Evolutionary conservation across 768 basidiomycete genomes (phyloP).

Genomic region (Rhodotorula taiwanensis): DNA sequence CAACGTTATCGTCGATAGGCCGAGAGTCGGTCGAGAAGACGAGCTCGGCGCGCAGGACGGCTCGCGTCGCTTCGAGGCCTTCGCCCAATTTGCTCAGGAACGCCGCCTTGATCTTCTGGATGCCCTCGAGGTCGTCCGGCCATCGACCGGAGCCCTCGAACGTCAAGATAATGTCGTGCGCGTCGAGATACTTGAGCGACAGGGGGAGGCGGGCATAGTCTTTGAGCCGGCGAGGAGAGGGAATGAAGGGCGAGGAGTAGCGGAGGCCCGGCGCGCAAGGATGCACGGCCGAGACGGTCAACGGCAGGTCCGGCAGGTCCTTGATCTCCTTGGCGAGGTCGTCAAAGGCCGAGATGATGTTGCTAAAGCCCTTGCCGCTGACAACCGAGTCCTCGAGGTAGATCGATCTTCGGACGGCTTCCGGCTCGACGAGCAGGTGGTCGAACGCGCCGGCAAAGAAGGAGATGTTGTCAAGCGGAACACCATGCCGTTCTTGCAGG

Average conservation of each 20-base stretch:
- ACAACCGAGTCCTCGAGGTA: constrained; percentile 44
- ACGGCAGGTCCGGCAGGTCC: constrained; percentile 62
- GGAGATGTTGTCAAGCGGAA: constrained; percentile 48
- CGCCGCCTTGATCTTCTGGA: constrained; percentile 89
- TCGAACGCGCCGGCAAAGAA: constrained; percentile 47
- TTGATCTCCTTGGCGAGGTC: constrained; percentile 67
- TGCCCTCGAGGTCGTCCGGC: constrained; percentile 88
- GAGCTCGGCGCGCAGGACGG: constrained; percentile 48
- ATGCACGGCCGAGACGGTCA: constrained; percentile 67
- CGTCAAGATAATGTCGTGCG: constrained; percentile 69
- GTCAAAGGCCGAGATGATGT: constrained; percentile 72
- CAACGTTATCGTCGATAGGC: constrained; percentile 61
- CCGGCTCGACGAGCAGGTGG: constrained; percentile 42
- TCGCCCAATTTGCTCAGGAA: constrained; percentile 75
- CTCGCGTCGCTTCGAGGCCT: constrained; percentile 54
- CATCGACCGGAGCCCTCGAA: constrained; percentile 88
- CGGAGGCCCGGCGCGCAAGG: constrained; percentile 68
- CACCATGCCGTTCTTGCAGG: constrained; percentile 66
- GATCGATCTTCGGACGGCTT: constrained; percentile 43
- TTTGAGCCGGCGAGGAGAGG: constrained; percentile 59
- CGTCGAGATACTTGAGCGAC: constrained; percentile 52
- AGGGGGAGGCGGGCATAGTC: constrained; percentile 24
- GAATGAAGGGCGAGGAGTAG: constrained; percentile 73
- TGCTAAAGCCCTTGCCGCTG: constrained; percentile 44
- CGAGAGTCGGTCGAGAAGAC: constrained; percentile 55